Evolutionary conservation across 176 grass and related monocot genomes (phyloP).

Genomic region (Tuctoria greenei): DNA sequence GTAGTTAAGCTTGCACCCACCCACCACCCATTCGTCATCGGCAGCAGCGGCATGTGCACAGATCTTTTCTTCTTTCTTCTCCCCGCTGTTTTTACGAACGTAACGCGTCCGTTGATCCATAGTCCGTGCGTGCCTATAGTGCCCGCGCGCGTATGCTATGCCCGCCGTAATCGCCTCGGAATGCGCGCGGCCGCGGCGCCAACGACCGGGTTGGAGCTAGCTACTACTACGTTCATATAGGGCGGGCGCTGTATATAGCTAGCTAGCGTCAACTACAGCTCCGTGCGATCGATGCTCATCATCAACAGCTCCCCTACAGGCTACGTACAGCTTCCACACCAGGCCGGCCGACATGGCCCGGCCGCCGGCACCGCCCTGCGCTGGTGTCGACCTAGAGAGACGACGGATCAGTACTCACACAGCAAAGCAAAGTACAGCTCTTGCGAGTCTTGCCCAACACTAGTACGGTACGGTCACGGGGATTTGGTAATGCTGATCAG

Average conservation of each 20-base stretch:
- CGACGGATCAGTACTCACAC: not conserved
- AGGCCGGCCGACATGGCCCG: conserved; percentile 1
- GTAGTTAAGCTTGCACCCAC: conserved; percentile 36
- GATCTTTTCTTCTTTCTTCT: not conserved
- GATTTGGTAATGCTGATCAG: not conserved
- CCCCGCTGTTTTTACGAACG: not conserved
- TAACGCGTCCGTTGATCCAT: too few relatives aligned
- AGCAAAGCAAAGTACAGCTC: not conserved
- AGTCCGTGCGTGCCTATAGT: not conserved
- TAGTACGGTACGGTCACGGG: not conserved
- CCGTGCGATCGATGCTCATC: not conserved
- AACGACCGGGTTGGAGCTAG: not conserved
- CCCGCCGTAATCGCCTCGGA: conserved; percentile 6
- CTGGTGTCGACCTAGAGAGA: conserved; percentile 3
- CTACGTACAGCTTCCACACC: not conserved
- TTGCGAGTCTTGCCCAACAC: not conserved
- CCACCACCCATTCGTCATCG: not conserved
- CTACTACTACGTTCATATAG: too few relatives aligned
- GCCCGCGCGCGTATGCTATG: not conserved
- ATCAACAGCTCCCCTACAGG: not conserved
- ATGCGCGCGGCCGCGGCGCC: not conserved
- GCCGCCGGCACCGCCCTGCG: not conserved
- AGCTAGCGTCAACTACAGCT: not conserved
- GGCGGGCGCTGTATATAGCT: too few relatives aligned
- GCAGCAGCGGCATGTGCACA: not conserved